Evolutionary conservation across 106 monocot species (phyloP).

Genomic region (Acorus gramineus): DNA sequence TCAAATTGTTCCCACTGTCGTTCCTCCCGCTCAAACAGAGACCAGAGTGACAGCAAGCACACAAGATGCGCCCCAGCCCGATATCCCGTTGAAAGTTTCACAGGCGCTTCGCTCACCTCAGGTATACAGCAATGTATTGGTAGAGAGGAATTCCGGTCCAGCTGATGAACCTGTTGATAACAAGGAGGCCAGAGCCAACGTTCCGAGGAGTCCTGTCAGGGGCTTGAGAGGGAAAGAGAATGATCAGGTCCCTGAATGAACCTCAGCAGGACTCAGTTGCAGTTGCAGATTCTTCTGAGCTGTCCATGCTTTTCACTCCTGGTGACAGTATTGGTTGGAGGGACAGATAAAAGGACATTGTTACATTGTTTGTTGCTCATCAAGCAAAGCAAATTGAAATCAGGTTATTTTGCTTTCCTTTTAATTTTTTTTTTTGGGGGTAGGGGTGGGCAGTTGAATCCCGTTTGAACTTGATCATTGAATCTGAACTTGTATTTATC

Average conservation of each 20-base stretch:
- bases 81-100: slow-evolving; percentile 47
- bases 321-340: too few relatives aligned
- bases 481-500: too few relatives aligned
- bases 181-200: slow-evolving; percentile 19
- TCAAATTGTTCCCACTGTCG: slow-evolving; percentile 43
- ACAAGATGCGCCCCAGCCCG: slow-evolving; percentile 1
- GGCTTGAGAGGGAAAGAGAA: slow-evolving; percentile 61
- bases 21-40: slow-evolving; percentile 3
- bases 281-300: too few relatives aligned
- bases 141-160: slow-evolving; percentile 42
- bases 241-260: not conserved
- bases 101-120: slow-evolving; percentile 42
- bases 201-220: slow-evolving; percentile 22
- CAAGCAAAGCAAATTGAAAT: too few relatives aligned
- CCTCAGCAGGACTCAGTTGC: too few relatives aligned
- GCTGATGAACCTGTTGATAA: slow-evolving; percentile 19
- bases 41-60: slow-evolving; percentile 14
- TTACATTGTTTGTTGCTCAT: too few relatives aligned
- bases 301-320: too few relatives aligned
- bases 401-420: too few relatives aligned
- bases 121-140: slow-evolving; percentile 25
- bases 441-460: too few relatives aligned
- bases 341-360: too few relatives aligned
- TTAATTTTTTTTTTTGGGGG: too few relatives aligned
- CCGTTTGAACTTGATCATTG: too few relatives aligned